Evolutionary conservation across 495 filamentous ascomycete genomes (phyloP).

Genomic region (Cetradonia linearis): DNA sequence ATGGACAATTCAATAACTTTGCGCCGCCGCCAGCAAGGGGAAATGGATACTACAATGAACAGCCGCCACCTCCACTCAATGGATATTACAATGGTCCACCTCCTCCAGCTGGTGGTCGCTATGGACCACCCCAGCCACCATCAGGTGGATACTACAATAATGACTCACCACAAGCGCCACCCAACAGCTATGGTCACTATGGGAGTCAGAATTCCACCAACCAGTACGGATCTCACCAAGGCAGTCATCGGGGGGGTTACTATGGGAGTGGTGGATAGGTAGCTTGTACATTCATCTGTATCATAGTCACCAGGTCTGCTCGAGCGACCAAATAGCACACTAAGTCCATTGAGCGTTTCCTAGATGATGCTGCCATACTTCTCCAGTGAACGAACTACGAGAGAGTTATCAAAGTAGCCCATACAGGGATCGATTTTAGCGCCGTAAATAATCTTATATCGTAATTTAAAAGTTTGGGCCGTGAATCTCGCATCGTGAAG

Average conservation of each 20-base stretch:
- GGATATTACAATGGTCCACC: slow-evolving; percentile 16
- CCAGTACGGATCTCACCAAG: slow-evolving; percentile 11
- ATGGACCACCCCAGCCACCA: slow-evolving; percentile 19
- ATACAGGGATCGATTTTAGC: neutral
- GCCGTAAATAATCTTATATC: neutral
- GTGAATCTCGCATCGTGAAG: neutral
- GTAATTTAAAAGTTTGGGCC: neutral
- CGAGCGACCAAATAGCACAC: too few species aligned
- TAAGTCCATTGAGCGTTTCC: neutral
- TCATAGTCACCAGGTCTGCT: neutral
- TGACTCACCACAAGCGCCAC: slow-evolving; percentile 11
- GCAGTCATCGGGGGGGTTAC: slow-evolving; percentile 6
- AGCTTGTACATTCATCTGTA: neutral
- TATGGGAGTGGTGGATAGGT: slow-evolving; percentile 7
- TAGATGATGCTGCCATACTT: neutral
- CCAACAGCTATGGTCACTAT: slow-evolving; percentile 4
- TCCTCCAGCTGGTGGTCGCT: slow-evolving; percentile 8
- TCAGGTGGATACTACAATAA: slow-evolving; percentile 6
- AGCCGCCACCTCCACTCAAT: slow-evolving; percentile 14
- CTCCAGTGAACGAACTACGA: neutral
- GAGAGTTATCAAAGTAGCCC: neutral
- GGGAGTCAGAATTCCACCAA: slow-evolving; percentile 4
- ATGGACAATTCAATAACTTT: slow-evolving; percentile 9
- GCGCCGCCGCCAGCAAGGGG: slow-evolving; percentile 8
- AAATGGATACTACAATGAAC: slow-evolving; percentile 8